These are phyloP conservation scores for Kalmusia sp. DNA, from an alignment of 2,329 filamentous ascomycete genomes.

Conservation along the genomic window DNA sequence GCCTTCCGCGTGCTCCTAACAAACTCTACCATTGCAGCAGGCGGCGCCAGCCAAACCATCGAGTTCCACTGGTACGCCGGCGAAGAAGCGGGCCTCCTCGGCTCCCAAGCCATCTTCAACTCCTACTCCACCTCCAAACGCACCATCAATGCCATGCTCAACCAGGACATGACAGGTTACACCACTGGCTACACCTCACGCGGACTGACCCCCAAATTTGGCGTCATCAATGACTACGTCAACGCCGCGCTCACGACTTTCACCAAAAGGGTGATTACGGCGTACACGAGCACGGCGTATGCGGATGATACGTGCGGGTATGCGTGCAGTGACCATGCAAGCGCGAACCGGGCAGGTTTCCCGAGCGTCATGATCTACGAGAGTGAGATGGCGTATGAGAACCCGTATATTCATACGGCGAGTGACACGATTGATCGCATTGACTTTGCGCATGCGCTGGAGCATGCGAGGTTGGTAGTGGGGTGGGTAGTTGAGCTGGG, in stretches of 20 bases:
- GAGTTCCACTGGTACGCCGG: constrained; percentile 96
- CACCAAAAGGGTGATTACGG: constrained; percentile 82
- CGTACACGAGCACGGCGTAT: constrained; percentile 84
- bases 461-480: constrained; percentile 82
- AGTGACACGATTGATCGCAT: constrained; percentile 72
- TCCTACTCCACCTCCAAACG: constrained; percentile 70
- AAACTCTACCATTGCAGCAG: constrained; percentile 68
- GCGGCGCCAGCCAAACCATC: constrained; percentile 76
- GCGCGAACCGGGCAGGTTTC: constrained; percentile 73
- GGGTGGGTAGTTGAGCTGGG: constrained; percentile 81
- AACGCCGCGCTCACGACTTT: constrained; percentile 79
- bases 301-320: constrained; percentile 88
- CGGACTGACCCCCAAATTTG: constrained; percentile 79
- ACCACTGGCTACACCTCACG: constrained; percentile 78
- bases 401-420: constrained; percentile 71
- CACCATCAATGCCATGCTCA: constrained; percentile 57
- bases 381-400: constrained; percentile 65
- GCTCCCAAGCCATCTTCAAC: constrained; percentile 84
- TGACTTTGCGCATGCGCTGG: constrained; percentile 85
- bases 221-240: constrained; percentile 88
- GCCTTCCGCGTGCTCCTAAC: constrained; percentile 79
- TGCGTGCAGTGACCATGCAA: constrained; percentile 76
- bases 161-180: constrained; percentile 90
- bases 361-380: constrained; percentile 76
- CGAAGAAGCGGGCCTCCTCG: constrained; percentile 82